These are phyloP conservation scores for Fraxinus dipetala DNA, from an alignment of 305 asterid genomes.

Conservation along the genomic window DNA sequence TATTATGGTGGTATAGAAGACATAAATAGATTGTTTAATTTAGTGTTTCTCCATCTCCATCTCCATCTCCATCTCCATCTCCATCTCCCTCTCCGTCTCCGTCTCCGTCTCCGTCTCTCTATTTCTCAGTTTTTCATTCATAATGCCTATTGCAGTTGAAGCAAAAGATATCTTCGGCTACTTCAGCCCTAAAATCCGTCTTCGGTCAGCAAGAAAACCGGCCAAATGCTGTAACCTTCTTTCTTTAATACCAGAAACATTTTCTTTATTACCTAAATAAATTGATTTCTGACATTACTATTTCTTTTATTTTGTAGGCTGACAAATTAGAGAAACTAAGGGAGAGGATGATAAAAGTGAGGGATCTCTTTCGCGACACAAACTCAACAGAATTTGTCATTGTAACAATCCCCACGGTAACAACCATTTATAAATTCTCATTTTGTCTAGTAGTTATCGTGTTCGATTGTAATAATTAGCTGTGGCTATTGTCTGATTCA, in stretches of 20 bases:
- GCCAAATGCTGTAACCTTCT: conserved; percentile 63
- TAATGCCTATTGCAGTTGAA: conserved; percentile 58
- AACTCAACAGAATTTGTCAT: conserved; percentile 83
- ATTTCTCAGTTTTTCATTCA: conserved; percentile 7
- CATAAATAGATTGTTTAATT: background rate
- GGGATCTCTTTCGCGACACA: conserved; percentile 92
- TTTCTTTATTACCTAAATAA: conserved; percentile 8
- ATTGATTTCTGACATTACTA: conserved; percentile 20
- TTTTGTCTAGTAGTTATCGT: background rate
- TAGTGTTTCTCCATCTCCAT: background rate
- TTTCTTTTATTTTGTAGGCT: conserved; percentile 49
- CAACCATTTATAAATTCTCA: conserved; percentile 2
- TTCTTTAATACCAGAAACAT: conserved; percentile 15
- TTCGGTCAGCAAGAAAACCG: conserved; percentile 76
- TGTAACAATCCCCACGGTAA: conserved; percentile 97
- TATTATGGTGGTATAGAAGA: background rate
- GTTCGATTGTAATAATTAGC: background rate
- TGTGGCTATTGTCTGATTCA: background rate
- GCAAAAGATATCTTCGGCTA: conserved; percentile 86
- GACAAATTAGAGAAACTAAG: conserved; percentile 82
- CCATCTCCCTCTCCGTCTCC: no score
- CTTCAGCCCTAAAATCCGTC: conserved; percentile 94
- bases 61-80: no score
- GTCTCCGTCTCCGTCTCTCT: background rate
- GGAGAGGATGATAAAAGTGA: conserved; percentile 96